These are phyloP conservation scores for Barnettozyma salicaria DNA, from an alignment of 805 yeast species.

Conservation along the genomic window DNA sequence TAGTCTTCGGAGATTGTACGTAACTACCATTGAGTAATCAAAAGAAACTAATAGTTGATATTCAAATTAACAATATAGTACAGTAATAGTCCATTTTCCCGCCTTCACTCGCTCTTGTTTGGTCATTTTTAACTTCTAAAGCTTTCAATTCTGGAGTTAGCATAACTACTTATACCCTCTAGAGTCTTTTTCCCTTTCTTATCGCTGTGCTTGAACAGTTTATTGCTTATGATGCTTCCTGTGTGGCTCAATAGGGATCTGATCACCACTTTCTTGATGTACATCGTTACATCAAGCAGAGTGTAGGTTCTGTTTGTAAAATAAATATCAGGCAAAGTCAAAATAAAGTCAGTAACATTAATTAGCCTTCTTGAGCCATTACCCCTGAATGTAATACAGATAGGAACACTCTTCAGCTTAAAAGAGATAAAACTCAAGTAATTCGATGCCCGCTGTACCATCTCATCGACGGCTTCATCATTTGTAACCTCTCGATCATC, in stretches of 20 bases:
- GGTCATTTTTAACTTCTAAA: conserved; percentile 11
- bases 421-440: conserved; percentile 64
- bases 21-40: background rate
- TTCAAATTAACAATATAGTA: background rate
- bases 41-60: no score
- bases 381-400: conserved; percentile 73
- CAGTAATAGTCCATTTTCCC: background rate
- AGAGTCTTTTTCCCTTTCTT: conserved; percentile 12
- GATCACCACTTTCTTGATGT: conserved; percentile 57
- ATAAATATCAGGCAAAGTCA: conserved; percentile 56
- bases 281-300: conserved; percentile 55
- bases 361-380: conserved; percentile 61
- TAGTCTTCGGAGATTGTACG: background rate
- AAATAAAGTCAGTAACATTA: conserved; percentile 68
- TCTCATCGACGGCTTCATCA: conserved; percentile 43
- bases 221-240: conserved; percentile 76
- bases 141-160: conserved; percentile 20
- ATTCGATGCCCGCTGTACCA: conserved; percentile 71
- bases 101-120: background rate
- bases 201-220: conserved; percentile 40
- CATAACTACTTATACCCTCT: conserved; percentile 21
- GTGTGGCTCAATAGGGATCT: conserved; percentile 56
- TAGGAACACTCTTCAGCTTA: conserved; percentile 40
- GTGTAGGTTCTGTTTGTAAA: conserved; percentile 67
- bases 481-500: conserved; percentile 9